Evolutionary conservation across 768 basidiomycete species (phyloP).

Genomic region (Royoungia palumana): DNA sequence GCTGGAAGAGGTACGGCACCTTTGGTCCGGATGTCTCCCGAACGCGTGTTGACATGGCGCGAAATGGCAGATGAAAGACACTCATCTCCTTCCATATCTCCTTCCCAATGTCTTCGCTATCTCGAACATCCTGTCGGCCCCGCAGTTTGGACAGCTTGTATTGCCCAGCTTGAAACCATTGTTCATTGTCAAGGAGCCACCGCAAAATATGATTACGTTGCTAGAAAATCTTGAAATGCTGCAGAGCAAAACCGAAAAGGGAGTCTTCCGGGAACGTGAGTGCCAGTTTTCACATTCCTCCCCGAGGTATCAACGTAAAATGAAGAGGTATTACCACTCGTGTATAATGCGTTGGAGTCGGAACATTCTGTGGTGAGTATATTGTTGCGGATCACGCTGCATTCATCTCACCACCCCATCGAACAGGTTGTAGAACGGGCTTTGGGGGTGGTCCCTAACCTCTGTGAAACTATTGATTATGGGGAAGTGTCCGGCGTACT

Average conservation of each 20-base stretch:
- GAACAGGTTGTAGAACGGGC: slow-evolving; percentile 89
- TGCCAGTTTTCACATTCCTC: slow-evolving; percentile 8
- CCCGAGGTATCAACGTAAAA: slow-evolving; percentile 1
- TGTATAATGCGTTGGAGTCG: slow-evolving; percentile 95
- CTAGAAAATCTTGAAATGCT: slow-evolving; percentile 86
- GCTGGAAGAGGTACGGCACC: slow-evolving; percentile 77
- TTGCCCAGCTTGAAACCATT: slow-evolving; percentile 87
- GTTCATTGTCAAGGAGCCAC: slow-evolving; percentile 89
- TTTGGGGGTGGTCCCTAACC: slow-evolving; percentile 73
- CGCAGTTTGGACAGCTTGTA: slow-evolving; percentile 78
- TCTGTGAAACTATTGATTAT: slow-evolving; percentile 94
- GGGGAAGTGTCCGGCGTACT: slow-evolving; percentile 88
- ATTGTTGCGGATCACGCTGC: neutral
- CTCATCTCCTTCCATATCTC: slow-evolving; percentile 88
- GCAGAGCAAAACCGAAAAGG: slow-evolving; percentile 85
- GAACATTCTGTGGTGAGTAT: slow-evolving; percentile 75
- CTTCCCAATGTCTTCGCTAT: slow-evolving; percentile 95
- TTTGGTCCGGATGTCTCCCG: neutral
- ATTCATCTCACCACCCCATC: slow-evolving; percentile 3
- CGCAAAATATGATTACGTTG: slow-evolving; percentile 94
- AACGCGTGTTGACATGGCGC: slow-evolving; percentile 5
- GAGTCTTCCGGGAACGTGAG: slow-evolving; percentile 85
- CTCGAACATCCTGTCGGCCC: slow-evolving; percentile 66
- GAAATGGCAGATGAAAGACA: slow-evolving; percentile 80
- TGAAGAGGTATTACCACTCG: slow-evolving; percentile 89